Conservation (phyloP, 768 basidiomycete genomes). For the Artomyces pyxidatus region DNA sequence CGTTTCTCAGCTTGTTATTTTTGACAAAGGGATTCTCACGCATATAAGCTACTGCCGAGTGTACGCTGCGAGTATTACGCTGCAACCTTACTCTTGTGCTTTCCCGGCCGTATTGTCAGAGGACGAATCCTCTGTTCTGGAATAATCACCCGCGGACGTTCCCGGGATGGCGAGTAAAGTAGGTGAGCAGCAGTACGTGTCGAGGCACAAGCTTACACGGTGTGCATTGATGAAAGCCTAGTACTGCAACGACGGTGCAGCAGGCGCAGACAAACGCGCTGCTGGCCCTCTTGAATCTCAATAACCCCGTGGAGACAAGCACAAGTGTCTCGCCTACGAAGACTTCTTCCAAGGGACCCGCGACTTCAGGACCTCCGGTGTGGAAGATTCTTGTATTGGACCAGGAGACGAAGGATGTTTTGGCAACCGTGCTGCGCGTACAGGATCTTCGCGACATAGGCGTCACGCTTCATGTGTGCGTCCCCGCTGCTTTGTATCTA, state of each 20-base stretch:
- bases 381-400: constrained; percentile 98
- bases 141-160: no score
- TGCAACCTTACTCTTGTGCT: no score
- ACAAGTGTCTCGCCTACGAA: constrained; percentile 35
- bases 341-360: no score
- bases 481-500: constrained; percentile 11
- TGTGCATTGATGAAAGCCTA: constrained; percentile 20
- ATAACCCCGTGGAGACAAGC: constrained; percentile 48
- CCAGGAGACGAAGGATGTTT: constrained; percentile 90
- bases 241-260: constrained; percentile 59
- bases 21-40: no score
- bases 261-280: constrained; percentile 84
- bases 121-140: no score
- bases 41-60: no score
- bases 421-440: constrained; percentile 91
- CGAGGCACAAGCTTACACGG: no score
- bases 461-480: constrained; percentile 96
- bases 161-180: no score
- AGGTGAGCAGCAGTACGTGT: no score
- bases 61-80: no score
- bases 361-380: constrained; percentile 62
- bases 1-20: no score
- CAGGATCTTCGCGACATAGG: constrained; percentile 96
- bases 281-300: constrained; percentile 80
- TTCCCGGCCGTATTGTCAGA: no score